These are phyloP conservation scores for Hippophae tibetana DNA, from an alignment of 306 rosid genomes.

Conservation along the genomic window DNA sequence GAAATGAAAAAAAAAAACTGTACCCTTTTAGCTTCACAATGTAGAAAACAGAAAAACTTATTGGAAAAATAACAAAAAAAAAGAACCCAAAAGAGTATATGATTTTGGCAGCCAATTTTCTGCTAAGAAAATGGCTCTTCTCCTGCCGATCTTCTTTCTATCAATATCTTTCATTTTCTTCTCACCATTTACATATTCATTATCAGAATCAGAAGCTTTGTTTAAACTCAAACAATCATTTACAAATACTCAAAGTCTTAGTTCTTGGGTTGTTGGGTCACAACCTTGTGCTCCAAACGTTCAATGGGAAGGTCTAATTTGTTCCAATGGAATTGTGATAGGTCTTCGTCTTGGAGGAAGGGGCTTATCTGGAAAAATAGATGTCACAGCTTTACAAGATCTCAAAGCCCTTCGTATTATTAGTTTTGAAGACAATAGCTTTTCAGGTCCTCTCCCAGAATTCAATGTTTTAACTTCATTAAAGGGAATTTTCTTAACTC, in stretches of 20 bases:
- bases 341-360: conserved; percentile 49
- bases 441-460: conserved; percentile 57
- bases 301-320: conserved; percentile 47
- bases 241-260: conserved; percentile 23
- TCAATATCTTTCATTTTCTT: too few species aligned
- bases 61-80: too few species aligned
- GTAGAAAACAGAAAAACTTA: too few species aligned
- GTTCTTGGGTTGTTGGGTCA: conserved; percentile 33
- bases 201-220: too few species aligned
- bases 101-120: too few species aligned
- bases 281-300: conserved; percentile 28
- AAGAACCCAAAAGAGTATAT: too few species aligned
- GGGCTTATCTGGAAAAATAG: conserved; percentile 35
- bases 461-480: conserved; percentile 39
- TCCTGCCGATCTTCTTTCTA: too few species aligned
- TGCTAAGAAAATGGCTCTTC: too few species aligned
- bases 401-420: conserved; percentile 37
- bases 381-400: conserved; percentile 34
- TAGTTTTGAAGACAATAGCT: conserved; percentile 43
- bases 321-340: conserved; percentile 32
- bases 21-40: too few species aligned
- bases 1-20: too few species aligned
- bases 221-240: conserved; percentile 17
- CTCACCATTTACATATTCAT: too few species aligned
- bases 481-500: conserved; percentile 44